Conservation (phyloP, 1,284 basidiomycete genomes). For the Pterulicium gracile region DNA sequence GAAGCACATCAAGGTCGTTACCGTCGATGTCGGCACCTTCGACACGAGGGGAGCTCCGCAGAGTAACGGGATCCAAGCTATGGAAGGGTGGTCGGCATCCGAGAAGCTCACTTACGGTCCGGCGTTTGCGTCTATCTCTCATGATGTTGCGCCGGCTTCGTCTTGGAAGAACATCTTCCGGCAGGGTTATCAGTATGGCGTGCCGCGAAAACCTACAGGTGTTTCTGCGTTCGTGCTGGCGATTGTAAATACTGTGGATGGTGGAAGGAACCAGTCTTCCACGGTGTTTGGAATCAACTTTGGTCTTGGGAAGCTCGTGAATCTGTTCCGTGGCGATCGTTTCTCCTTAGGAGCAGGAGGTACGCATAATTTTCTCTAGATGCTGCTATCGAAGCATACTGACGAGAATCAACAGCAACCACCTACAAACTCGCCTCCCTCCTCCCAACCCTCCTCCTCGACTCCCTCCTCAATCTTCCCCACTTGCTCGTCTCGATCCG, state of each 20-base stretch:
- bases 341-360: slow-evolving; percentile 68
- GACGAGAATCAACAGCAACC: slow-evolving; percentile 32
- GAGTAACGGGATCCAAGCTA: slow-evolving; percentile 33
- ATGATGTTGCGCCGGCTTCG: slow-evolving; percentile 21
- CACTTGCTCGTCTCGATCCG: slow-evolving; percentile 50
- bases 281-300: slow-evolving; percentile 32
- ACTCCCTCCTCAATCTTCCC: slow-evolving; percentile 54
- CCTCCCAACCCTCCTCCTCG: slow-evolving; percentile 56
- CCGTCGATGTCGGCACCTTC: slow-evolving; percentile 31
- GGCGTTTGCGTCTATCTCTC: slow-evolving; percentile 44
- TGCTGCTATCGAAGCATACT: slow-evolving; percentile 7
- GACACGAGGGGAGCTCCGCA: slow-evolving; percentile 14
- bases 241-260: slow-evolving; percentile 45
- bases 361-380: slow-evolving; percentile 25
- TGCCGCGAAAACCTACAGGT: slow-evolving; percentile 40
- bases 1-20: slow-evolving; percentile 49
- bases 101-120: slow-evolving; percentile 61
- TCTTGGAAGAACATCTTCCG: slow-evolving; percentile 20
- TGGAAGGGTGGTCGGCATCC: slow-evolving; percentile 59
- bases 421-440: slow-evolving; percentile 60
- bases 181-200: slow-evolving; percentile 20
- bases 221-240: slow-evolving; percentile 46
- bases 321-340: slow-evolving; percentile 50
- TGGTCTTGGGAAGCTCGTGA: slow-evolving; percentile 31
- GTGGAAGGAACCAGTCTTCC: slow-evolving; percentile 30